Evolutionary conservation across 768 basidiomycete genomes (phyloP).

Genomic region (Leccinum rimulosum): DNA sequence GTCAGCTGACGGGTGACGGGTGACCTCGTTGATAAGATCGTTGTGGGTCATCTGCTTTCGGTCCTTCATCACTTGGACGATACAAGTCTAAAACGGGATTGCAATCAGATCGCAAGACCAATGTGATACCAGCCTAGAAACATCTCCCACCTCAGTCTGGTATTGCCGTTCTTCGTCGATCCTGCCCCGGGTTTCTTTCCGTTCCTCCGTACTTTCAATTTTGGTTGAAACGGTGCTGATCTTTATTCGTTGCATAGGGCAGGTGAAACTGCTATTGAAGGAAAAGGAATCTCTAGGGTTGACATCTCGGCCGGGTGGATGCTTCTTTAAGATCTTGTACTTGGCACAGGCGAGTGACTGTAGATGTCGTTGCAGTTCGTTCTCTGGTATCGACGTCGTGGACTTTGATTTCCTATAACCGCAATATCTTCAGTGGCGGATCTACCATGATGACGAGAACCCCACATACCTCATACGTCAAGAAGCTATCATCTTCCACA

Average conservation of each 20-base stretch:
- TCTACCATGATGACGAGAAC: not conserved
- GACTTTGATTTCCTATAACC: conserved; percentile 74
- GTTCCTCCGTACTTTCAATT: conserved; percentile 82
- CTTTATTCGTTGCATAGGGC: conserved; percentile 87
- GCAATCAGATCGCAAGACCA: conserved; percentile 2
- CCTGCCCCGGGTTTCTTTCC: conserved; percentile 84
- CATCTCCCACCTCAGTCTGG: conserved; percentile 73
- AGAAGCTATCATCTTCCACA: conserved; percentile 57
- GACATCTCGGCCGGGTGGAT: conserved; percentile 85
- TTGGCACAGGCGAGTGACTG: conserved; percentile 97
- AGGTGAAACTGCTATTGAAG: conserved; percentile 81
- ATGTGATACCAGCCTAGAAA: not conserved
- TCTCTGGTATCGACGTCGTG: conserved; percentile 69
- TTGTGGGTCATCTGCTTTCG: conserved; percentile 86
- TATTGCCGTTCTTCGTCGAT: conserved; percentile 91
- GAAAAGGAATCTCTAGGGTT: conserved; percentile 75
- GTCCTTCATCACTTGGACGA: conserved; percentile 97
- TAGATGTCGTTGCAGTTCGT: conserved; percentile 85
- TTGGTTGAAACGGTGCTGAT: conserved; percentile 86
- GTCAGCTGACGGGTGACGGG: conserved; percentile 63
- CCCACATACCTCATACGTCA: conserved; percentile 70
- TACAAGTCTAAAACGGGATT: conserved; percentile 72
- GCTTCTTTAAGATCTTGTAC: conserved; percentile 88
- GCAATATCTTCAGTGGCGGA: not conserved
- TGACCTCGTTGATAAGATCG: conserved; percentile 88